These are phyloP conservation scores for Lophiostoma macrostomum DNA, from an alignment of 495 filamentous ascomycete species.

Conservation along the genomic window DNA sequence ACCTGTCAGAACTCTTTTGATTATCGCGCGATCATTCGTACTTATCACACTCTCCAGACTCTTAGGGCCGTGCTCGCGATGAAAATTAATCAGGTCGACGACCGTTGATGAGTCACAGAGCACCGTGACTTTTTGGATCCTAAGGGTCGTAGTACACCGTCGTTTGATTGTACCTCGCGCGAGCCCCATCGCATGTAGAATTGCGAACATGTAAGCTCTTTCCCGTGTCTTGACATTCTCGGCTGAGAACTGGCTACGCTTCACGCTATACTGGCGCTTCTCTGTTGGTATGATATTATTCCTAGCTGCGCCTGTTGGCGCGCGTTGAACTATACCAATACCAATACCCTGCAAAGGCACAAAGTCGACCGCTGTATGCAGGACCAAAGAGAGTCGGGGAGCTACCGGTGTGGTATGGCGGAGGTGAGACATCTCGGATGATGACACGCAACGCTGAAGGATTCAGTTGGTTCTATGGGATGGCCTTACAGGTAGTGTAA, in stretches of 20 bases:
- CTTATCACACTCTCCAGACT: neutral
- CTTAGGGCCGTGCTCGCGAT: neutral
- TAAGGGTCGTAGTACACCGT: neutral
- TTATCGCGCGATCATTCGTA: neutral
- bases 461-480: no score
- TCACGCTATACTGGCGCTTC: neutral
- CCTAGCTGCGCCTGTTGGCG: neutral
- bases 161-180: neutral
- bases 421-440: no score
- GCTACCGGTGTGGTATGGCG: no score
- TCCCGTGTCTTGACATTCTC: neutral
- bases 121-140: neutral
- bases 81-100: neutral
- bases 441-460: no score
- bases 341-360: neutral
- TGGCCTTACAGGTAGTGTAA: no score
- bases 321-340: neutral
- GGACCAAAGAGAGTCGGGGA: neutral
- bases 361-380: neutral
- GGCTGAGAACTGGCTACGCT: neutral
- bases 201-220: neutral
- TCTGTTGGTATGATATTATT: neutral
- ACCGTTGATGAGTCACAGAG: neutral
- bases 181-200: neutral
- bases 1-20: neutral